These are phyloP conservation scores for Microdochium nivale DNA, from an alignment of 2,329 filamentous ascomycete genomes.

Conservation along the genomic window DNA sequence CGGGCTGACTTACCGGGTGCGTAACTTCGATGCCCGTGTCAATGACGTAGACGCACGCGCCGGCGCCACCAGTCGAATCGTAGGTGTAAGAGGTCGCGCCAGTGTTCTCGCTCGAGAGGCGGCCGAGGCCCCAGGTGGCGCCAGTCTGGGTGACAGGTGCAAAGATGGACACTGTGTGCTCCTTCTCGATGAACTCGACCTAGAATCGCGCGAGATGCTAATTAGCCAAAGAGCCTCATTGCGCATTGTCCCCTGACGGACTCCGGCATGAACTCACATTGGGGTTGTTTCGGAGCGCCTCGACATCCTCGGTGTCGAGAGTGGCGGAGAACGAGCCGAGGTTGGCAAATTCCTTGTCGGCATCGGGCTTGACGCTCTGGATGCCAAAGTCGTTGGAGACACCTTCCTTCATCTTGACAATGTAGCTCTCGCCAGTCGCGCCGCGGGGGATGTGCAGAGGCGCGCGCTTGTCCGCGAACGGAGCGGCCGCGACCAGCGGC, in stretches of 20 bases:
- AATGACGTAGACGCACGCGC: constrained; percentile 23
- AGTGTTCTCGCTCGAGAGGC: constrained; percentile 23
- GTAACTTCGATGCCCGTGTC: constrained; percentile 24
- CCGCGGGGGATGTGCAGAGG: constrained; percentile 27
- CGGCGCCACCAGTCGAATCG: constrained; percentile 21
- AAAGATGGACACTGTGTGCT: constrained; percentile 6
- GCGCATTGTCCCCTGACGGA: no score
- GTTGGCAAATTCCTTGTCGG: not conserved
- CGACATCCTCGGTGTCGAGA: not conserved
- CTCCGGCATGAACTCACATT: no score
- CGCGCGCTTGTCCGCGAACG: constrained; percentile 14
- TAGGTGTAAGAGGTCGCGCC: constrained; percentile 25
- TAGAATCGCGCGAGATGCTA: not conserved
- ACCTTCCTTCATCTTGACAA: constrained; percentile 32
- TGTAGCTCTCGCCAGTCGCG: constrained; percentile 32
- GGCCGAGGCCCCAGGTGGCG: constrained; percentile 29
- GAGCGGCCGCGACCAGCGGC: constrained; percentile 24
- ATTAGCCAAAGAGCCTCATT: no score
- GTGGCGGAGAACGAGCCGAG: not conserved
- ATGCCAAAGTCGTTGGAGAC: not conserved
- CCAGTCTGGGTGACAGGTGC: constrained; percentile 26
- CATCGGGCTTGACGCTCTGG: not conserved
- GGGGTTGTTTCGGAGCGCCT: not conserved
- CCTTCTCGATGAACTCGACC: not conserved
- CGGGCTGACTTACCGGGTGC: constrained; percentile 4